phyloP scores from a whole-genome alignment of 768 basidiomycete species.

The Tylopilus subfusipes region DNA sequence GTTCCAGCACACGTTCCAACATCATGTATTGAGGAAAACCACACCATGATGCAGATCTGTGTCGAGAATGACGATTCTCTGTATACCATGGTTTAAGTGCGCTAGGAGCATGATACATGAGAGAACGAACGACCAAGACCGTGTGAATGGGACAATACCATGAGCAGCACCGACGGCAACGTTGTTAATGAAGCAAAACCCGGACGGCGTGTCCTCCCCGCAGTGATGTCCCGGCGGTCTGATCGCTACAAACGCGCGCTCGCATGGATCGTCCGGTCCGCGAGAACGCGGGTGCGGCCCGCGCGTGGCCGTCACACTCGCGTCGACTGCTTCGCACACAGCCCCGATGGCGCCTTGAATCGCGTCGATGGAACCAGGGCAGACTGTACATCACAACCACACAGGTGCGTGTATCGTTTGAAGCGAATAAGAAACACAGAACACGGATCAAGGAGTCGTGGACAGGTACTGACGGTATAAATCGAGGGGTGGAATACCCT shows the following conservation, averaged over 20 bases:
- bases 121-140: not conserved
- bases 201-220: constrained; percentile 83
- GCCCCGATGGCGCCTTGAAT: constrained; percentile 81
- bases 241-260: constrained; percentile 74
- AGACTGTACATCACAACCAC: constrained; percentile 49
- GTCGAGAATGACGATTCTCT: constrained; percentile 82
- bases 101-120: constrained; percentile 44
- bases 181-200: constrained; percentile 96
- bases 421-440: not conserved
- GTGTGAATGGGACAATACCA: constrained; percentile 47
- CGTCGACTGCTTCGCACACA: constrained; percentile 85
- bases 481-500: constrained; percentile 69
- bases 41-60: constrained; percentile 49
- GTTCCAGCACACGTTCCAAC: not conserved
- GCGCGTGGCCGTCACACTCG: constrained; percentile 39
- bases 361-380: constrained; percentile 68
- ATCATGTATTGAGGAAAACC: not conserved
- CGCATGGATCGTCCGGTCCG: constrained; percentile 16
- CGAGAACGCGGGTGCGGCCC: constrained; percentile 11
- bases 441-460: not conserved
- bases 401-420: not conserved
- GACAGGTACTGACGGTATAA: constrained; percentile 60
- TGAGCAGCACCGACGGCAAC: constrained; percentile 88
- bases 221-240: constrained; percentile 95
- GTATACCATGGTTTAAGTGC: constrained; percentile 72